Percentiles rank a stretch among this genome's conserved stretches.
phyloP scores from a whole-genome alignment of 1,139 yeast species.

The Citeromyces hawaiiensis region DNA sequence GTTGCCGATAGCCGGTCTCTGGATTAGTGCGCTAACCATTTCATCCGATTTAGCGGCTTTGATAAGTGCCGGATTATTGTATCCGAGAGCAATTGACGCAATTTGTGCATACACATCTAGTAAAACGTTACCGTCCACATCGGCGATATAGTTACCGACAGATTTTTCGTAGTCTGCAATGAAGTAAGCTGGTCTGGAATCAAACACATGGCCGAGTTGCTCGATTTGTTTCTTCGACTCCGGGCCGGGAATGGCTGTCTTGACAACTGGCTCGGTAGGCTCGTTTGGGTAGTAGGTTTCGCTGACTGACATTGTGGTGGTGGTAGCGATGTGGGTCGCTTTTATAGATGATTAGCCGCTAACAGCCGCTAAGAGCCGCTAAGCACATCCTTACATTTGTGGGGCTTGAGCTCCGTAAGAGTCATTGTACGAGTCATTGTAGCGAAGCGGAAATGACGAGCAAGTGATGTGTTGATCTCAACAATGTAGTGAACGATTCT shows the following conservation, averaged over 20 bases:
- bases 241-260: constrained; percentile 54
- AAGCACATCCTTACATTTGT: neutral
- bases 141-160: constrained; percentile 56
- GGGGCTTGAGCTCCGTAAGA: neutral
- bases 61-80: constrained; percentile 60
- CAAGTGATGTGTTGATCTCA: too few species aligned
- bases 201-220: constrained; percentile 41
- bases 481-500: too few species aligned
- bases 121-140: constrained; percentile 54
- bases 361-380: neutral
- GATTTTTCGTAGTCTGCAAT: constrained; percentile 59
- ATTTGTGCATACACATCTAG: constrained; percentile 70
- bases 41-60: constrained; percentile 47
- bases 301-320: constrained; percentile 15
- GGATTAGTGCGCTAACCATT: constrained; percentile 55
- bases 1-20: constrained; percentile 70
- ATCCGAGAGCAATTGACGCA: constrained; percentile 68
- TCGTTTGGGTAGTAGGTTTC: constrained; percentile 36
- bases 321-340: neutral
- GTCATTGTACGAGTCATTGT: neutral
- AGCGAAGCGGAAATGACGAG: too few species aligned
- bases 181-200: constrained; percentile 54
- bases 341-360: neutral
- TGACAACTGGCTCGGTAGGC: constrained; percentile 45
- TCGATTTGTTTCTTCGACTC: constrained; percentile 30